Conservation (phyloP, 169 alveolate genomes). For the Plasmodium blacklocki region DNA sequence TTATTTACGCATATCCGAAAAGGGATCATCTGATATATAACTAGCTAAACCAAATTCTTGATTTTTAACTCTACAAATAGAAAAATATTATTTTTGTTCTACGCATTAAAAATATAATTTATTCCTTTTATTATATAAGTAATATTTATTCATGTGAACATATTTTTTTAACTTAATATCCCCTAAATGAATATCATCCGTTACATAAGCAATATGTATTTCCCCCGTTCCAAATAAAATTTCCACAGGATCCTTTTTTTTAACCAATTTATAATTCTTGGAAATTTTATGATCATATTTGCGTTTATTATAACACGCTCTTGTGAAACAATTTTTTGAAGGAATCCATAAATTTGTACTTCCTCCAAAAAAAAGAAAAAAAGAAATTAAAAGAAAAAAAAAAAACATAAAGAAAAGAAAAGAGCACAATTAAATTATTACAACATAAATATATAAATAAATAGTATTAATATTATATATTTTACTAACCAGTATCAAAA, state of each 20-base stretch:
- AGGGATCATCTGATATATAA: slow-evolving; percentile 75
- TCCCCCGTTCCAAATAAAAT: slow-evolving; percentile 70
- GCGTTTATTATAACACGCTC: slow-evolving; percentile 75
- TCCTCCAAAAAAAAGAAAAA: slow-evolving; percentile 50
- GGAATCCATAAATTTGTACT: slow-evolving; percentile 89
- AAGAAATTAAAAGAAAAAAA: too few species aligned
- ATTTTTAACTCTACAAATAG: slow-evolving; percentile 47
- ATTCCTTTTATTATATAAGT: neutral
- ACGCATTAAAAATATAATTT: neutral
- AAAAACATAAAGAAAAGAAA: neutral
- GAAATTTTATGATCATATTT: slow-evolving; percentile 72
- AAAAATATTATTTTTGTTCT: neutral
- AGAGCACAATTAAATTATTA: neutral
- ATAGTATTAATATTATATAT: slow-evolving; percentile 4
- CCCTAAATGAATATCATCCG: slow-evolving; percentile 71
- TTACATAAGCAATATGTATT: slow-evolving; percentile 62
- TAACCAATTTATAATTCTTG: slow-evolving; percentile 48
- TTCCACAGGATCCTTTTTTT: slow-evolving; percentile 45
- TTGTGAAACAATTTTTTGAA: slow-evolving; percentile 77
- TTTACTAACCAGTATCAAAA: slow-evolving; percentile 80
- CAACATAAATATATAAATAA: neutral
- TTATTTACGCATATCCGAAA: slow-evolving; percentile 70
- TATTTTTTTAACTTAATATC: slow-evolving; percentile 40
- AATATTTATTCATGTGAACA: neutral
- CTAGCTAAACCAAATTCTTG: slow-evolving; percentile 76